Base-by-base conservation (phyloP, 257 asterid species). In the Primulina tabacum region DNA sequence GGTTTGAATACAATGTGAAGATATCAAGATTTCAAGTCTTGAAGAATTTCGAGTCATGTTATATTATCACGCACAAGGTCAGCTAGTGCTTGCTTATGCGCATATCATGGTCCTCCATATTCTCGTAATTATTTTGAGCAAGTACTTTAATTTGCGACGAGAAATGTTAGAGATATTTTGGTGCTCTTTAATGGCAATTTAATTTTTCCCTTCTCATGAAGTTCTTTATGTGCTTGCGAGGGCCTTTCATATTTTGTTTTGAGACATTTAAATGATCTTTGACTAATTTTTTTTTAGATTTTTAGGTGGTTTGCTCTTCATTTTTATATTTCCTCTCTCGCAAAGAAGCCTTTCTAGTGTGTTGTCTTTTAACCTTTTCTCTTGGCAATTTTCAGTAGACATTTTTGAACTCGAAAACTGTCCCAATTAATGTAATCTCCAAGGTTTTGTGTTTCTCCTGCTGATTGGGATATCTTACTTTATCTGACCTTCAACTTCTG, bases 81-180 rank as follows among this genome's bases (percentile, higher is more conserved):
- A 90, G 97, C 96, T 81, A 83, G 95, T 85, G 97, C 87, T 90
- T 87, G 90, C 83, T 85, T 86, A 80, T 84, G 88, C 74, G 80
- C 83, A 78, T 89, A 82, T 75, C 75, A 73, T 73, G 93, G 75
- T 82, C 81, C 77, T 81, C 76, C 77, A 65, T 86, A 72, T 80
- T 83, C 29, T 65, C 78, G 81, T 80, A 76, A 71, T 76, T 75
- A 63, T 65, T 78, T 73, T 67, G 29, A 74, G 67, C 62, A 62
- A 16, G 67, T 70, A 37, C 32, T 53, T 76, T 71, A 40, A 29
- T 24, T 68, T 61, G 65, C 58, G 71, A 16, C 71, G 53, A 33
- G 21, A 16, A 68, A 32, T 62, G 68, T 71, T 58, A 24, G 28
- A 59, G 56, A 77, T 47, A 66, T 63, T 50, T 17, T 16, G 21